A percentile compares a stretch with the other conserved stretches of the same genome.
Evolutionary conservation across 768 basidiomycete species (phyloP).

Genomic region (Cytidiella melzeri): DNA sequence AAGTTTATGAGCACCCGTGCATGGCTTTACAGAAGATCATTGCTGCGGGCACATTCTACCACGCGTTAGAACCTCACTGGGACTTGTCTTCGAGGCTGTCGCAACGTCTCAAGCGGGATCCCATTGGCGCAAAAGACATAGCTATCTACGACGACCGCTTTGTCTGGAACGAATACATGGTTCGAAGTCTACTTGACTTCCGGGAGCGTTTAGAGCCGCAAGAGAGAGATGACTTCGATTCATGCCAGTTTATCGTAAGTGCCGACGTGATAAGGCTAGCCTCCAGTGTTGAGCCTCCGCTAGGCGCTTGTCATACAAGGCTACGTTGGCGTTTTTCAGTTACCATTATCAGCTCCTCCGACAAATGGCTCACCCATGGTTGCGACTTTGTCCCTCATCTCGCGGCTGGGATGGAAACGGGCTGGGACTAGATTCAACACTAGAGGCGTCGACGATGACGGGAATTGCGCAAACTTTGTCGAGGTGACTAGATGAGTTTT

Average conservation of each 20-base stretch:
- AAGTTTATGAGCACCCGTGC: slow-evolving; percentile 88
- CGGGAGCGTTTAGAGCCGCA: slow-evolving; percentile 65
- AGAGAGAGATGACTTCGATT: slow-evolving; percentile 72
- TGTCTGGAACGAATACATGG: slow-evolving; percentile 93
- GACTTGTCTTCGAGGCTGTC: slow-evolving; percentile 83
- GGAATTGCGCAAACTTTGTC: slow-evolving; percentile 93
- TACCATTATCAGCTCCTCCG: slow-evolving; percentile 72
- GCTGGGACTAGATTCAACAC: slow-evolving; percentile 98
- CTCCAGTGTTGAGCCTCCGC: slow-evolving; percentile 9
- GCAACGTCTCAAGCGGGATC: slow-evolving; percentile 42
- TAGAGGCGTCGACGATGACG: slow-evolving; percentile 92
- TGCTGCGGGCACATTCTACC: slow-evolving; percentile 91
- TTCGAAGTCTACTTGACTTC: slow-evolving; percentile 84
- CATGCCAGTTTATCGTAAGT: slow-evolving; percentile 79
- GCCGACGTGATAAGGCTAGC: neutral
- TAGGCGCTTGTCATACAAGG: slow-evolving; percentile 92
- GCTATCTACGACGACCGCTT: slow-evolving; percentile 78
- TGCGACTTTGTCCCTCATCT: slow-evolving; percentile 76
- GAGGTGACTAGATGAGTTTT: slow-evolving; percentile 49
- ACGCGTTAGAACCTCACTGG: slow-evolving; percentile 76
- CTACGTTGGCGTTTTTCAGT: slow-evolving; percentile 76
- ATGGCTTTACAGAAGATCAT: slow-evolving; percentile 84
- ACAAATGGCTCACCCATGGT: slow-evolving; percentile 66
- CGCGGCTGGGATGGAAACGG: slow-evolving; percentile 87
- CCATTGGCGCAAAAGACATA: slow-evolving; percentile 35